A percentile compares a stretch with the other conserved stretches of the same genome.
Evolutionary conservation across 2,329 filamentous ascomycete genomes (phyloP).

Genomic region (Talaromyces atroroseus): DNA sequence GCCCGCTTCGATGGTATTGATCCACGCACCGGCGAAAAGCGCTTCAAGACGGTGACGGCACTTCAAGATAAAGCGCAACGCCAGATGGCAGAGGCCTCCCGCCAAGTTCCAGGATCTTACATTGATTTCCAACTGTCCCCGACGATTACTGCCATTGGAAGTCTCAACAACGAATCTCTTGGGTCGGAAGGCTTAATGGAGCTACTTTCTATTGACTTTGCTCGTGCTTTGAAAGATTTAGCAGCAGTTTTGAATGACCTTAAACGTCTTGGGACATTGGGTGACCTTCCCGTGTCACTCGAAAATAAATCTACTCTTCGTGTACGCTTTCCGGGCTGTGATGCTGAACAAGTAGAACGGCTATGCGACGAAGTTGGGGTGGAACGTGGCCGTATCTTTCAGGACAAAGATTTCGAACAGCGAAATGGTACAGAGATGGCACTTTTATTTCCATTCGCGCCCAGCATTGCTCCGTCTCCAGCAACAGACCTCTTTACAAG

Average conservation of each 20-base stretch:
- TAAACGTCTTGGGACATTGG: slow-evolving; percentile 67
- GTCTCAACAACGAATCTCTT: slow-evolving; percentile 54
- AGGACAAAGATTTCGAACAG: slow-evolving; percentile 71
- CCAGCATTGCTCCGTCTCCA: slow-evolving; percentile 48
- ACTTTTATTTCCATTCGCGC: slow-evolving; percentile 80
- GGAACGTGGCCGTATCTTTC: slow-evolving; percentile 67
- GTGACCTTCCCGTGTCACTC: slow-evolving; percentile 76
- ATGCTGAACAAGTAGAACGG: slow-evolving; percentile 71
- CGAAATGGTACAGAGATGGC: slow-evolving; percentile 66
- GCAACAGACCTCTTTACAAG: slow-evolving; percentile 40
- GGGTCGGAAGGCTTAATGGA: slow-evolving; percentile 81
- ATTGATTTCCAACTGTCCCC: slow-evolving; percentile 86
- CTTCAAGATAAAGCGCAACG: slow-evolving; percentile 67
- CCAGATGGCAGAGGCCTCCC: slow-evolving; percentile 55
- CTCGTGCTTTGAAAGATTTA: slow-evolving; percentile 76
- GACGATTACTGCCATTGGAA: slow-evolving; percentile 78
- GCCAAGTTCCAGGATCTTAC: slow-evolving; percentile 64
- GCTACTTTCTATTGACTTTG: slow-evolving; percentile 80
- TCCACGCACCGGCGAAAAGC: slow-evolving; percentile 63
- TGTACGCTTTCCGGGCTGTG: slow-evolving; percentile 86
- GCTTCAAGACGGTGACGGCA: slow-evolving; percentile 70
- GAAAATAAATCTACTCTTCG: slow-evolving; percentile 63
- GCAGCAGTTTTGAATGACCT: slow-evolving; percentile 75
- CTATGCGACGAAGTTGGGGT: slow-evolving; percentile 86
- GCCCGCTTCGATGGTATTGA: slow-evolving; percentile 77